Evolutionary conservation across 2,329 filamentous ascomycete species (phyloP), one percentile per base, ranked within the genome.

Genomic region (Fusarium algeriense): DNA sequence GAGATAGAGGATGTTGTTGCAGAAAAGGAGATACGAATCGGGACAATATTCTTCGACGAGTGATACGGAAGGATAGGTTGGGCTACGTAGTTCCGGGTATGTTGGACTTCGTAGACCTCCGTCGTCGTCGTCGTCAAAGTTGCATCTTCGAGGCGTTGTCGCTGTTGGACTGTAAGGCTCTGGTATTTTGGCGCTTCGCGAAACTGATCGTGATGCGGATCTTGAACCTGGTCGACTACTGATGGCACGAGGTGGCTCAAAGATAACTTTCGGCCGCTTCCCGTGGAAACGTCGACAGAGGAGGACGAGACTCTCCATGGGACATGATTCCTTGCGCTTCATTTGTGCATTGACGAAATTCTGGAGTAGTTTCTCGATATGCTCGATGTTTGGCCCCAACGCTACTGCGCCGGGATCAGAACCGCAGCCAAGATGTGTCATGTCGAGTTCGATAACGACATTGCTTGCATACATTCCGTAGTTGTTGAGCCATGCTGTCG

Each of bases 391-490:
- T 0, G 78, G 69, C 0, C 67, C 55, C 4, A 83, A 61, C 0
- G 52, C 44, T 1, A 55, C 60, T 1, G 80, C 80, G 2, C 67
- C 57, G 7, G 70, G 70, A 2, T 64, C 53, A 5, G 75, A 64
- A 4, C 81, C 81, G 26, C 80, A 81, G 2, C 78, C 76, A 12
- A 83, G 73, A 14, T 76, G 78, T 1, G 83, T 79, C 71, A 84
- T 75, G 64, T 85, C 83, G 3, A 85, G 34, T 64, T 85, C 83
- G 13, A 85, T 52, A 3, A 78, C 77, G 26, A 85, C 69, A 30
- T 77, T 75, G 19, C 73, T 78, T 70, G 84, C 81, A 37, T 81
- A 79, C 3, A 71, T 56, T 2, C 78, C 79, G 50, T 83, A 83
- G 11, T 57, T 71, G 34, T 78, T 76, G 30, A 83, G 67, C 78